These are phyloP conservation scores for Candida sanyaensis DNA, from an alignment of 1,139 yeast species.

Conservation along the genomic window DNA sequence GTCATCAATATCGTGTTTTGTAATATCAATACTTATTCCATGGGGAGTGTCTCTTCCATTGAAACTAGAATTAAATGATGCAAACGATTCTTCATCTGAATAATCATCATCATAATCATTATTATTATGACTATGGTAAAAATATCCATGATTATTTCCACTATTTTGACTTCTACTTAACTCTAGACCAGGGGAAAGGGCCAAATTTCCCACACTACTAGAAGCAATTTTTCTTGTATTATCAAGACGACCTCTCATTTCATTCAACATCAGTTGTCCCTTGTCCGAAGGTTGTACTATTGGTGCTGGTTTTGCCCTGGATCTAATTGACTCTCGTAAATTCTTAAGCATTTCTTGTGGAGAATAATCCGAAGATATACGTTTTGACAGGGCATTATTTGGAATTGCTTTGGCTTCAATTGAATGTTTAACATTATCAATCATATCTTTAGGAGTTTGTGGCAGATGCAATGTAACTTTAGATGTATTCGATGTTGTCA, in stretches of 20 bases:
- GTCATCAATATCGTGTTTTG: conserved; percentile 11
- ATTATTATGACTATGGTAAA: neutral
- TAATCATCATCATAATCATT: conserved; percentile 4
- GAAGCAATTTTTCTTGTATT: conserved; percentile 11
- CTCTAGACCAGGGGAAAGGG: conserved; percentile 4
- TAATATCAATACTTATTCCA: conserved; percentile 14
- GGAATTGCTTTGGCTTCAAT: conserved; percentile 22
- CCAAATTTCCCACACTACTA: conserved; percentile 7
- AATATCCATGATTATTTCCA: conserved; percentile 3
- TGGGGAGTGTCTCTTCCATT: conserved; percentile 2
- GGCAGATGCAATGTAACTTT: conserved; percentile 6
- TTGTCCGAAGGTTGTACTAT: conserved; percentile 8
- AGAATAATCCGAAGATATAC: conserved; percentile 22
- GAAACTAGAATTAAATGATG: conserved; percentile 17
- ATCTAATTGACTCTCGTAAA: conserved; percentile 26
- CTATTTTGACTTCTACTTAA: conserved; percentile 14
- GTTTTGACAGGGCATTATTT: conserved; percentile 17
- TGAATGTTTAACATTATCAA: conserved; percentile 24
- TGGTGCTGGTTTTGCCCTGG: conserved; percentile 18
- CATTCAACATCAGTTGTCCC: conserved; percentile 19
- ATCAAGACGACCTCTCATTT: conserved; percentile 31
- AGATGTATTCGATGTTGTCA: neutral
- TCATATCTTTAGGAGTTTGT: conserved; percentile 25
- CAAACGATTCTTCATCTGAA: conserved; percentile 8
- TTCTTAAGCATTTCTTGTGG: conserved; percentile 32